phyloP scores from a whole-genome alignment of 306 rosid genomes.

The Vigna hirtella region DNA sequence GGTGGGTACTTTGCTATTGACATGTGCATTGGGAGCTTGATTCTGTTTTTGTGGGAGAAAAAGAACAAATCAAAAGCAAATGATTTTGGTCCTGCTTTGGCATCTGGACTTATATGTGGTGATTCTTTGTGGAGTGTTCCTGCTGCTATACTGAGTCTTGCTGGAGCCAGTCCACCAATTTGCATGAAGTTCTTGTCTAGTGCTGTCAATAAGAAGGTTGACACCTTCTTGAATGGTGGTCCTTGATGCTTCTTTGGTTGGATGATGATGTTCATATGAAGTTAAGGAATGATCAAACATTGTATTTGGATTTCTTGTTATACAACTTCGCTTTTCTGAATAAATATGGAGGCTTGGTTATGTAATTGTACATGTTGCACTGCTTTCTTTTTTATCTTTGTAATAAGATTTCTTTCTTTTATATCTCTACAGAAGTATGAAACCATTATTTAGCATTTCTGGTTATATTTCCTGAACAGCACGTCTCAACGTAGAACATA shows the following conservation, averaged over 20 bases:
- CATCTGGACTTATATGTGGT: conserved; percentile 78
- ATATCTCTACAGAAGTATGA: too few species aligned
- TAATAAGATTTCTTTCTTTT: background rate
- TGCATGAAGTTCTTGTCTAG: conserved; percentile 75
- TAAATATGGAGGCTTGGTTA: background rate
- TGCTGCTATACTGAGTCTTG: conserved; percentile 64
- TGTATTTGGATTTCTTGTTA: background rate
- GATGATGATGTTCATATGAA: background rate
- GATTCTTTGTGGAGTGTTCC: conserved; percentile 83
- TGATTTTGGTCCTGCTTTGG: conserved; percentile 64
- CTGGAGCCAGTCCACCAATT: conserved; percentile 61
- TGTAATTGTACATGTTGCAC: background rate
- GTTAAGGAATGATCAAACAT: background rate
- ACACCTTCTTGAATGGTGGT: conserved; percentile 40
- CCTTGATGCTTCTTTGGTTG: background rate
- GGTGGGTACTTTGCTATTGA: conserved; percentile 75
- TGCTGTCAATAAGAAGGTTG: conserved; percentile 51
- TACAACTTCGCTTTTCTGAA: background rate
- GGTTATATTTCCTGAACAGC: too few species aligned
- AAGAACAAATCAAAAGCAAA: conserved; percentile 51
- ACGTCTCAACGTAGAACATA: too few species aligned
- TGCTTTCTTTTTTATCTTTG: too few species aligned
- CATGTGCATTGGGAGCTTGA: conserved; percentile 81
- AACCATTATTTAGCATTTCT: conserved; percentile 30
- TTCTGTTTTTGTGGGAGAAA: conserved; percentile 60